Evolutionary conservation across 2,329 filamentous ascomycete genomes (phyloP), one percentile per base, ranked within the genome.

Genomic region (Fusarium neocosmosporiellum): DNA sequence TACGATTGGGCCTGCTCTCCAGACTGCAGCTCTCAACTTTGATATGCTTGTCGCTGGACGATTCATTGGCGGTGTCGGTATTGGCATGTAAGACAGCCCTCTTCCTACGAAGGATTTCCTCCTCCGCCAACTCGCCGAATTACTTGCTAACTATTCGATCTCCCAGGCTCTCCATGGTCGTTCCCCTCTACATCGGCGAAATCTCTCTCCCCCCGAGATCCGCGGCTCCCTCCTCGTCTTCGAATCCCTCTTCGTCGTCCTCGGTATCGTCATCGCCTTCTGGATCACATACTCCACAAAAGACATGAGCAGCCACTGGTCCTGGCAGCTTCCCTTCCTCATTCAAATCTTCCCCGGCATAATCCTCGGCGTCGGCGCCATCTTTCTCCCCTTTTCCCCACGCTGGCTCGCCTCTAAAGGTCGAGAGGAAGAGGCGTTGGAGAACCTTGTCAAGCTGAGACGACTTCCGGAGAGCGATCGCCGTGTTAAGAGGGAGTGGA

Each of bases 241-340:
- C 20, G 53, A 57, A 57, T 20, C 53, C 33, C 55, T 64, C 22
- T 37, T 59, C 3, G 54, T 61, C 22, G 59, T 61, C 43, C 24
- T 39, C 11, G 63, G 34, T 11, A 78, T 80, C 41, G 74, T 80
- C 18, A 58, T 77, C 5, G 66, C 76, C 11, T 78, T 75, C 66
- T 78, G 69, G 68, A 76, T 76, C 54, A 78, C 76, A 5, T 78
- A 73, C 34, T 75, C 70, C 16, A 78, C 76, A 5, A 66, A 70
- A 39, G 24, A 59, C 16, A 77, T 78, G 22, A 16, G 41, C 22
- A 36, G 39, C 39, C 46, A 66, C 36, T 54, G 46, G 33, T 39
- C 67, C 6, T 70, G 59, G 59, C 41, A 48, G 16, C 55, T 70
- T 1, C 67, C 67, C 16, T 70, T 67, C 29, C 41, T 64, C 11